Base-by-base conservation (phyloP, 1,284 basidiomycete genomes). In the Somion occarium region DNA sequence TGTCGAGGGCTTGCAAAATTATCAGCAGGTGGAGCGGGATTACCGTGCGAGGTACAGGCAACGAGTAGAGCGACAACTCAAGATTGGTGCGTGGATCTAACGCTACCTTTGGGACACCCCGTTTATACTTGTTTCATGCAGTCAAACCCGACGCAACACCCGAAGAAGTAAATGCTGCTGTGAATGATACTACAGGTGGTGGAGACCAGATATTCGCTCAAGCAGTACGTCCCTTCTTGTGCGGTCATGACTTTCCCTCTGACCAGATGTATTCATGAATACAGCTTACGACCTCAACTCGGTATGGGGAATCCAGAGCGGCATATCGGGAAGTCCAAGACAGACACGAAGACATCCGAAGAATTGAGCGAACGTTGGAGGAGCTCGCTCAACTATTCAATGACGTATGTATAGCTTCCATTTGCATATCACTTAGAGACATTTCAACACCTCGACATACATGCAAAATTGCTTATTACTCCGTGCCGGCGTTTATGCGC, bases 241-340 rank as follows among this genome's bases (percentile, higher is more conserved):
- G 18, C 18, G 5, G 9, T 11, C 12, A 38, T 25, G 1, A 4
- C 25, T 3, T 37, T 1, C 25, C 23, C 43, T 22, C 26, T 47
- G 5, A 38, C 18, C 42, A 9, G 18, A 22, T 22, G 38, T 48
- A 24, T 25, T 18, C 27, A 5, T 38, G 41, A 42, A 49, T 43
- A 15, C 51, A 85, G 83, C 70, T 85, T 43, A 72, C 80, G 50
- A 79, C 79, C 52, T 90, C 91, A n/a, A 86, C 81, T 54, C 82
- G 87, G 38, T 93, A 94, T 66, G 88, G 85, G 44, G 88, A 93
- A 59, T 88, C 92, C 7, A 79, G 91, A 51, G 80, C 82, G 41
- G 94, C 91, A 0, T 91, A 91, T 66, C 80, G 85, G 48, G 95
- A 97, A 70, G 93, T 96, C 1, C 93, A 97, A 68, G 85, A 91